Conservation (phyloP, 306 rosid species). For the Notholithocarpus densiflorus region DNA sequence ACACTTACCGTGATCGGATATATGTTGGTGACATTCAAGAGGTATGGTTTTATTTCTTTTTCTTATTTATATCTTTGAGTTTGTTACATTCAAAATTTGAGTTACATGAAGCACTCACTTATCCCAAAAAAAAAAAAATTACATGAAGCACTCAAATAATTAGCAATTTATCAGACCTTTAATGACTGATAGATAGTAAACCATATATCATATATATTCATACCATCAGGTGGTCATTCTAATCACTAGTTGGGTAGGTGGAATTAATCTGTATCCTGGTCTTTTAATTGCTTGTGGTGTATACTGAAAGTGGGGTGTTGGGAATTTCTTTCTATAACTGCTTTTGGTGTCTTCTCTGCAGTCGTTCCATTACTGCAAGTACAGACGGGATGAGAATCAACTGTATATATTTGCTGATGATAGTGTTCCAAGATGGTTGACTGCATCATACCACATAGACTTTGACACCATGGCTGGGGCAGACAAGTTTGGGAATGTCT, state of each 20-base stretch:
- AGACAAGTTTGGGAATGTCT: slow-evolving; percentile 93
- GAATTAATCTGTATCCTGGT: background rate
- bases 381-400: slow-evolving; percentile 92
- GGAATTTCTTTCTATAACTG: background rate
- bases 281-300: background rate
- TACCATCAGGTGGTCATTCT: background rate
- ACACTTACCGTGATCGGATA: slow-evolving; percentile 85
- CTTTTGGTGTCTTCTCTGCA: slow-evolving; percentile 37
- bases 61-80: too few relatives aligned
- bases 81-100: too few relatives aligned
- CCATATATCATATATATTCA: background rate
- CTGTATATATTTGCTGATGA: slow-evolving; percentile 95
- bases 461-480: slow-evolving; percentile 99
- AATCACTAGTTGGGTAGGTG: background rate
- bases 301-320: background rate
- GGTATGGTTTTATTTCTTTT: slow-evolving; percentile 47
- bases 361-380: slow-evolving; percentile 99
- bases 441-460: slow-evolving; percentile 90
- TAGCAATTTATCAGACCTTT: too few relatives aligned
- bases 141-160: too few relatives aligned
- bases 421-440: slow-evolving; percentile 95
- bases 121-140: too few relatives aligned
- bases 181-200: background rate
- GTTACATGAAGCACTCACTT: too few relatives aligned
- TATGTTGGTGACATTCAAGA: slow-evolving; percentile 95